Evolutionary conservation across 2,329 filamentous ascomycete genomes (phyloP), one percentile per base, ranked within the genome.

Genomic region (Nannizziopsis arthrosporioides): DNA sequence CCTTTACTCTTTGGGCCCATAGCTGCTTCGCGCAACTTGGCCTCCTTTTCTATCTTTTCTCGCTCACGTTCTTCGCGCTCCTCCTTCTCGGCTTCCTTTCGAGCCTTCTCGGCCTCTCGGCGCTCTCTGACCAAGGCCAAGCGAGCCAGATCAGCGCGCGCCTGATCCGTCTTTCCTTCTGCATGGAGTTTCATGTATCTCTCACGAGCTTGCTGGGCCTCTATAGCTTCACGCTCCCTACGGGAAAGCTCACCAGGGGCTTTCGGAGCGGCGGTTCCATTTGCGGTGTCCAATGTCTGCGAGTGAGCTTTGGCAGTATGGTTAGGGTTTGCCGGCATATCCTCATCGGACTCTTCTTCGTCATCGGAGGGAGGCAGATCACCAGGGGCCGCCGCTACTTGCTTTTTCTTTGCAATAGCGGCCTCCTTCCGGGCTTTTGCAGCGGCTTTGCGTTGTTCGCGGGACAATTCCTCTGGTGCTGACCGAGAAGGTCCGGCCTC

Each of bases 141-240:
- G 48, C 92, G 78, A 51, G 87, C 90, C 57, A 96, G 63, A 68
- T 98, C 92, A 4, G 85, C 82, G 64, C 86, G 84, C 42, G 90
- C 89, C 74, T 95, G 85, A 52, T 98, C 92, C 39, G 92, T 96
- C 80, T 96, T 96, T 60, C 90, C 90, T 62, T 88, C 84, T 49
- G 88, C 85, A 61, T 95, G 90, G 59, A 95, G 67, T 70, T 93
- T 94, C 73, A 87, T 78, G 63, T 94, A 95, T 56, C 81, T 77
- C 73, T 94, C 89, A 66, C 88, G 89, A 27, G 86, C 87, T 63
- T 90, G 84, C 54, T 84, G 82, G 1, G 89, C 89, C 69, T 94
- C 84, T 31, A 92, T 61, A 2, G 89, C 85, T 71, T 96, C 82
- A 15, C 81, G 71, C 70, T 85, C 82, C 27, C 80, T 74, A 43